Evolutionary conservation across 2,329 filamentous ascomycete species (phyloP).

Genomic region (Pyrenophora tritici-repentis): DNA sequence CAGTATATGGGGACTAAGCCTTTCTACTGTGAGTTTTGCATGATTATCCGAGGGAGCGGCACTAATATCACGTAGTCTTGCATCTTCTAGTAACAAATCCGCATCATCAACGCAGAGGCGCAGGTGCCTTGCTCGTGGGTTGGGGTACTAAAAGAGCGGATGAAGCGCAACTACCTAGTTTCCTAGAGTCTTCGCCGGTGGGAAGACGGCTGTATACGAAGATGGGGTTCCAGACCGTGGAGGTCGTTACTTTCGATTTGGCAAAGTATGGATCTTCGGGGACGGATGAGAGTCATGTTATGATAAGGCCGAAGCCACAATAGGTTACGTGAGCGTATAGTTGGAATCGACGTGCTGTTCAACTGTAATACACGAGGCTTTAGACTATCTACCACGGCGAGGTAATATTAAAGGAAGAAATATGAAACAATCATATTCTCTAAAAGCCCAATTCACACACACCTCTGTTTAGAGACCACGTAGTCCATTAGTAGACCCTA

Average conservation of each 20-base stretch:
- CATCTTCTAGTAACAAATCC: constrained; percentile 45
- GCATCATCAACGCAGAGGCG: constrained; percentile 49
- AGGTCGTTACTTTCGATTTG: constrained; percentile 32
- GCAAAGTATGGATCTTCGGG: constrained; percentile 37
- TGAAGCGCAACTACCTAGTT: constrained; percentile 45
- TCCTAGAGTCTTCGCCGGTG: constrained; percentile 49
- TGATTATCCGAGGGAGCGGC: neutral
- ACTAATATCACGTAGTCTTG: constrained; percentile 26
- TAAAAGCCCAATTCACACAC: too few species aligned
- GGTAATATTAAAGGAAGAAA: too few species aligned
- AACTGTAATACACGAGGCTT: neutral
- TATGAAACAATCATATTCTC: too few species aligned
- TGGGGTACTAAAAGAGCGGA: constrained; percentile 51
- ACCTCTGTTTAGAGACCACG: neutral
- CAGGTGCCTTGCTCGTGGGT: constrained; percentile 47
- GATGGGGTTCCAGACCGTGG: constrained; percentile 28
- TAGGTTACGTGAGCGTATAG: neutral
- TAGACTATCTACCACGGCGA: too few species aligned
- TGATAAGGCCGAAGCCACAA: constrained; percentile 33
- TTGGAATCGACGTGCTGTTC: neutral
- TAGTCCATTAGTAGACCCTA: neutral
- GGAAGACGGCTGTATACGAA: constrained; percentile 50
- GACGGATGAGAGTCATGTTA: constrained; percentile 32
- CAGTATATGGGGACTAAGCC: constrained; percentile 44
- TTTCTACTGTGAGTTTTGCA: constrained; percentile 36